Evolutionary conservation across 495 filamentous ascomycete species (phyloP).

Genomic region (Xeromyces bisporus): DNA sequence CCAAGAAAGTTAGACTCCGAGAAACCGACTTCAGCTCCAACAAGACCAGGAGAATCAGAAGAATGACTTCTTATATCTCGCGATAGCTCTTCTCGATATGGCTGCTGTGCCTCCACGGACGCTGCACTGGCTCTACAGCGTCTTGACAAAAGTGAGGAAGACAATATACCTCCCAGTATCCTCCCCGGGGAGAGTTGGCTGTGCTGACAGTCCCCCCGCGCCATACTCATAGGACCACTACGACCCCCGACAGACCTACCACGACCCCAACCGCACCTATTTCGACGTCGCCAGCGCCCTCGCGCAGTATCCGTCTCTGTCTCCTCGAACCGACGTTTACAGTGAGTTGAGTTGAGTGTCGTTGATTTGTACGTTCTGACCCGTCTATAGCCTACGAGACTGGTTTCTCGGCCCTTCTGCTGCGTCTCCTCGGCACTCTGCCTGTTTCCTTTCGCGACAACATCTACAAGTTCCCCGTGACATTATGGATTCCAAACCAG

Average conservation of each 20-base stretch:
- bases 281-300: conserved; percentile 75
- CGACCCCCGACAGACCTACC: conserved; percentile 80
- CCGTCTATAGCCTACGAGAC: conserved; percentile 58
- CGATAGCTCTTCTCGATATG: conserved; percentile 26
- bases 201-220: neutral
- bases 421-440: conserved; percentile 73
- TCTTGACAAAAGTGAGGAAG: conserved; percentile 53
- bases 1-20: too few species aligned
- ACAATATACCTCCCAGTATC: neutral
- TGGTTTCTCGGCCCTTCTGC: conserved; percentile 70
- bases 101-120: conserved; percentile 74
- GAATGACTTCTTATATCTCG: neutral
- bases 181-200: too few species aligned
- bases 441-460: conserved; percentile 77
- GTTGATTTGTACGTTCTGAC: neutral
- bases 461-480: conserved; percentile 79
- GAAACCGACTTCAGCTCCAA: too few species aligned
- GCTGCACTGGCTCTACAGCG: conserved; percentile 87
- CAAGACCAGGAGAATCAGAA: too few species aligned
- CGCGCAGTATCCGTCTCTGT: conserved; percentile 64
- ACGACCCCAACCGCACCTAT: conserved; percentile 80
- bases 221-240: conserved; percentile 88
- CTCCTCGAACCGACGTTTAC: conserved; percentile 89
- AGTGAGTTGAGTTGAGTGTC: conserved; percentile 37
- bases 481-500: conserved; percentile 87